Conservation (phyloP, 2,329 filamentous ascomycete genomes). For the Trematosphaeria pertusa region DNA sequence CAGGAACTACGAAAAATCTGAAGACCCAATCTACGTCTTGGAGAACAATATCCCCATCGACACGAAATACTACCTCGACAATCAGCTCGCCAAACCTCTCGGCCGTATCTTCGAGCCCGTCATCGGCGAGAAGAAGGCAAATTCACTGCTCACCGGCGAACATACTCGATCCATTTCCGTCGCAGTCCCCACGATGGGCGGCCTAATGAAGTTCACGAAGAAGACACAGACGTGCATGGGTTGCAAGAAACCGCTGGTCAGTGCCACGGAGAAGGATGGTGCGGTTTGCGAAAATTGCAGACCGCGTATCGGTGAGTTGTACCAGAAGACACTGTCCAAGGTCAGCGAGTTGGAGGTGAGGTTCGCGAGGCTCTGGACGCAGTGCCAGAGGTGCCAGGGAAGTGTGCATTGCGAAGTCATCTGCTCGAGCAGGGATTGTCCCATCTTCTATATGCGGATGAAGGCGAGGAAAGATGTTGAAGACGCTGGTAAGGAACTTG, state of each 20-base stretch:
- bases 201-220: constrained; percentile 97
- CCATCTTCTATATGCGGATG: constrained; percentile 99
- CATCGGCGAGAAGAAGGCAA: constrained; percentile 88
- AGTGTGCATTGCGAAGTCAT: constrained; percentile 99
- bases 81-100: constrained; percentile 94
- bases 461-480: constrained; percentile 99
- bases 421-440: constrained; percentile 93
- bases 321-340: constrained; percentile 87
- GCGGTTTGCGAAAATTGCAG: constrained; percentile 89
- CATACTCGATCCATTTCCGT: constrained; percentile 96
- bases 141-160: constrained; percentile 84
- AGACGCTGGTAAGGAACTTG: constrained; percentile 88
- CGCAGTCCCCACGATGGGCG: constrained; percentile 87
- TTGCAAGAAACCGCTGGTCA: constrained; percentile 92
- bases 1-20: constrained; percentile 96
- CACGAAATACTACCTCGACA: constrained; percentile 98
- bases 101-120: constrained; percentile 98
- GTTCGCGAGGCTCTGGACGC: constrained; percentile 94
- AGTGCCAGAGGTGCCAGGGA: constrained; percentile 96
- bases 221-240: constrained; percentile 99
- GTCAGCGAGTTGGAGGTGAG: constrained; percentile 91
- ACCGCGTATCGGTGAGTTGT: constrained; percentile 86
- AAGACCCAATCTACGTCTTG: constrained; percentile 95
- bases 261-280: constrained; percentile 78
- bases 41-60: constrained; percentile 98